phyloP scores from a whole-genome alignment of 768 basidiomycete species.

The Suillus subalutaceus region DNA sequence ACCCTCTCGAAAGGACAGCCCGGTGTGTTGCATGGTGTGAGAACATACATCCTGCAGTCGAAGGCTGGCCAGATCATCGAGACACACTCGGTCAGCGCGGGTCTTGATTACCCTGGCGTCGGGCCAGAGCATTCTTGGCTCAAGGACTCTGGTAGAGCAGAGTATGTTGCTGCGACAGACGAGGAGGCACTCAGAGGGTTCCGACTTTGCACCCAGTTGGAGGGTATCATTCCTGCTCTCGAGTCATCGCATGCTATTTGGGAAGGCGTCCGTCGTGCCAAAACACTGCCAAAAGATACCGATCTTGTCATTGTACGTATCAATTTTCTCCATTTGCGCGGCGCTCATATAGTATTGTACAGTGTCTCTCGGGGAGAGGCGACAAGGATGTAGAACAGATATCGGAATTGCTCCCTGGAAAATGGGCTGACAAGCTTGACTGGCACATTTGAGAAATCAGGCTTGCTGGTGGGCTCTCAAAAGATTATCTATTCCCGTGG shows the following conservation, averaged over 20 bases:
- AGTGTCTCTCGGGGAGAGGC: slow-evolving; percentile 95
- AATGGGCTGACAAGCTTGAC: slow-evolving; percentile 93
- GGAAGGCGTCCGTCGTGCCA: slow-evolving; percentile 86
- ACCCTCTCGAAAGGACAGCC: slow-evolving; percentile 90
- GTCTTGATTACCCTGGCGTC: slow-evolving; percentile 95
- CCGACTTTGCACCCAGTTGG: slow-evolving; percentile 85
- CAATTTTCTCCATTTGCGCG: neutral
- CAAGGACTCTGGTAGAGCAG: slow-evolving; percentile 91
- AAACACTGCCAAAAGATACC: slow-evolving; percentile 77
- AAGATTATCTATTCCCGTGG: neutral
- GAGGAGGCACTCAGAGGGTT: slow-evolving; percentile 94
- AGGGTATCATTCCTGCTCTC: slow-evolving; percentile 97
- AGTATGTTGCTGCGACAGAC: slow-evolving; percentile 92
- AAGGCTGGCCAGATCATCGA: slow-evolving; percentile 91
- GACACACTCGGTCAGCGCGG: slow-evolving; percentile 96
- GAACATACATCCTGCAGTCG: slow-evolving; percentile 93
- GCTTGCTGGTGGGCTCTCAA: neutral
- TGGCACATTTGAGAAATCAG: slow-evolving; percentile 69
- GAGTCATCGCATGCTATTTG: slow-evolving; percentile 97
- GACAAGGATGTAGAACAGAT: slow-evolving; percentile 99
- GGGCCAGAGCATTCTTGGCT: slow-evolving; percentile 98
- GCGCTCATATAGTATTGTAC: neutral
- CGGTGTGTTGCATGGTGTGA: slow-evolving; percentile 94
- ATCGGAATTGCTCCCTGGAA: slow-evolving; percentile 85
- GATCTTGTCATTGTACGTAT: slow-evolving; percentile 88